Conservation (phyloP, 192 early-diverging fungal species). For the Rhizophagus clarus region DNA sequence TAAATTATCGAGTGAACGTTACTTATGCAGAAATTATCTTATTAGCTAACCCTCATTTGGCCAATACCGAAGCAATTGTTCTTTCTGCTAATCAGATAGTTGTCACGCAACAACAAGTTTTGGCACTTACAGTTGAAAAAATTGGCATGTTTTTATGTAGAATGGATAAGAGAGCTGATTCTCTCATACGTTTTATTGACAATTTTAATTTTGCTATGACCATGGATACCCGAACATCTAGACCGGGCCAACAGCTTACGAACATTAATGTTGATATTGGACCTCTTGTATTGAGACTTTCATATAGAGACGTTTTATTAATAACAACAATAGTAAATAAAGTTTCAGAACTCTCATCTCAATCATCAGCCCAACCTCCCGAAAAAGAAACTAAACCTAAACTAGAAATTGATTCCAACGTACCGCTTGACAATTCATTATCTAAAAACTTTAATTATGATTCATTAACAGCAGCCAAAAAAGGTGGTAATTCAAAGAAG, state of each 20-base stretch:
- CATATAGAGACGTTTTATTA: constrained; percentile 82
- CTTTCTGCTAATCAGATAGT: constrained; percentile 79
- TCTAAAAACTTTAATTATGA: constrained; percentile 33
- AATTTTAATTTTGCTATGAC: constrained; percentile 83
- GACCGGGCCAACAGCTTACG: constrained; percentile 61
- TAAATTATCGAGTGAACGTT: constrained; percentile 80
- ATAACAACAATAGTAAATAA: constrained; percentile 83
- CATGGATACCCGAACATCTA: constrained; percentile 72
- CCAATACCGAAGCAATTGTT: constrained; percentile 86
- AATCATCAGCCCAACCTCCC: constrained; percentile 32
- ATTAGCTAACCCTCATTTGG: constrained; percentile 70
- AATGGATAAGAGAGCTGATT: constrained; percentile 81
- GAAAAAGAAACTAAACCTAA: constrained; percentile 13
- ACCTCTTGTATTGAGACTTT: constrained; percentile 78
- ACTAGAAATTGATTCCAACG: neutral
- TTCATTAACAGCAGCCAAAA: constrained; percentile 5
- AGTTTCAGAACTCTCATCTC: constrained; percentile 62
- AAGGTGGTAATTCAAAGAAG: neutral
- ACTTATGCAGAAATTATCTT: constrained; percentile 83
- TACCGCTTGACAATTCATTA: constrained; percentile 16
- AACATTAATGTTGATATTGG: constrained; percentile 76
- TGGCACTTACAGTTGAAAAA: constrained; percentile 74
- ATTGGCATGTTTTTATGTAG: constrained; percentile 90
- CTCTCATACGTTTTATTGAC: constrained; percentile 84
- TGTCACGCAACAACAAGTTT: constrained; percentile 76